Percentiles rank a stretch among this genome's conserved stretches.
These are phyloP conservation scores for Pseudocercospora macadamiae DNA, from an alignment of 2,329 filamentous ascomycete genomes.

Conservation along the genomic window DNA sequence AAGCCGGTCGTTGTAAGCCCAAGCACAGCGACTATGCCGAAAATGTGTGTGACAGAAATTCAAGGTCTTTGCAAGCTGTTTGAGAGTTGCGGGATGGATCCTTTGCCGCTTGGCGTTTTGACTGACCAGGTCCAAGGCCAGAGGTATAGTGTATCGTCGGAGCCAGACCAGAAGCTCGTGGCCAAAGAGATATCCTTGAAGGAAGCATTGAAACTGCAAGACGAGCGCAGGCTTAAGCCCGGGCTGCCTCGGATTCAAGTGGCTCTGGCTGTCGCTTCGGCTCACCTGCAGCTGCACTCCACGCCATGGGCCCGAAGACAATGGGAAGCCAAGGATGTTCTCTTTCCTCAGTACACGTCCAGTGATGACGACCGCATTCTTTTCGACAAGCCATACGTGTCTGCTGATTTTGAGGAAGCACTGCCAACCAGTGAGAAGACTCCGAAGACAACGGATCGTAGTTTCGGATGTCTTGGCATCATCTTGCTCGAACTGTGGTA, in stretches of 20 bases:
- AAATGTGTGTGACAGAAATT: neutral
- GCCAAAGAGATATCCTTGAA: constrained; percentile 9
- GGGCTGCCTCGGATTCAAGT: neutral
- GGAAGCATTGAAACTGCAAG: neutral
- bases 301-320: constrained; percentile 23
- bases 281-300: constrained; percentile 21
- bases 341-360: constrained; percentile 11
- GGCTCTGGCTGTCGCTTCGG: constrained; percentile 20
- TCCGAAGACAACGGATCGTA: constrained; percentile 12
- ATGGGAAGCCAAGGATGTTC: constrained; percentile 21
- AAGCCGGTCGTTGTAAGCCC: no score
- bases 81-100: constrained; percentile 12
- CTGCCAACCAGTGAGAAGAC: neutral
- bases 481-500: constrained; percentile 21
- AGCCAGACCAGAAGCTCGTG: constrained; percentile 13
- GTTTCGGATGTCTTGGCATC: constrained; percentile 23
- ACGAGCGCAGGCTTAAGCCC: neutral
- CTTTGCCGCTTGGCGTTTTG: constrained; percentile 9
- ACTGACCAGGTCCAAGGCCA: constrained; percentile 2
- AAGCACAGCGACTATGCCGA: no score
- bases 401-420: constrained; percentile 14
- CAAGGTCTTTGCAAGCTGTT: constrained; percentile 14
- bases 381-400: constrained; percentile 20
- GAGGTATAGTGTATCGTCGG: constrained; percentile 12
- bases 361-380: neutral